These are phyloP conservation scores for Suillus luteus DNA, from an alignment of 768 basidiomycete species.

Conservation along the genomic window DNA sequence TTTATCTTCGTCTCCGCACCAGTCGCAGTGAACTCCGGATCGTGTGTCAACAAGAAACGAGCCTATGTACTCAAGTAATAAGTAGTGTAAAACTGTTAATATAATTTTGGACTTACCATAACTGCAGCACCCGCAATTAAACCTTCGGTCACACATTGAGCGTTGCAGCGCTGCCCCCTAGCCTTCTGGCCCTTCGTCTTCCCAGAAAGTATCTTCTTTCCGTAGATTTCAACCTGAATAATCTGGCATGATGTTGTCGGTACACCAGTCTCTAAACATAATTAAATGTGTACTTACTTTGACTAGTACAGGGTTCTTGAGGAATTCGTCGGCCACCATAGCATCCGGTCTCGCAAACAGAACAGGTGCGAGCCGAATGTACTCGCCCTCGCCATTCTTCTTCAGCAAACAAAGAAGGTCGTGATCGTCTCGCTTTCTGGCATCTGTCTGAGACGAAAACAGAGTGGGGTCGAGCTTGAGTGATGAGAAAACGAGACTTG, in stretches of 20 bases:
- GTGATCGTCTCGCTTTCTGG: neutral
- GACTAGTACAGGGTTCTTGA: neutral
- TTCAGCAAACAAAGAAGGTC: neutral
- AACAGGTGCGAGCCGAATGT: neutral
- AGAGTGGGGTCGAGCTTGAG: neutral
- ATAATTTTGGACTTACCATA: neutral
- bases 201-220: neutral
- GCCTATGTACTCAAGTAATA: neutral
- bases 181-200: neutral
- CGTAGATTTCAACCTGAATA: neutral
- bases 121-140: neutral
- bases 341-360: neutral
- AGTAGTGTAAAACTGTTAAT: neutral
- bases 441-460: neutral
- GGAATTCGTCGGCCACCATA: neutral
- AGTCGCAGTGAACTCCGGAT: neutral
- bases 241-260: neutral
- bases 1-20: neutral
- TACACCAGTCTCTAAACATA: neutral
- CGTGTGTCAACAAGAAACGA: neutral
- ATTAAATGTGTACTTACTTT: neutral
- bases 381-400: neutral
- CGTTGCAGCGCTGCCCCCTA: neutral
- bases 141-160: neutral
- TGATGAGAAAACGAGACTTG: neutral